phyloP scores from a whole-genome alignment of 495 filamentous ascomycete species.

The Trichocladium uniseriatum region DNA sequence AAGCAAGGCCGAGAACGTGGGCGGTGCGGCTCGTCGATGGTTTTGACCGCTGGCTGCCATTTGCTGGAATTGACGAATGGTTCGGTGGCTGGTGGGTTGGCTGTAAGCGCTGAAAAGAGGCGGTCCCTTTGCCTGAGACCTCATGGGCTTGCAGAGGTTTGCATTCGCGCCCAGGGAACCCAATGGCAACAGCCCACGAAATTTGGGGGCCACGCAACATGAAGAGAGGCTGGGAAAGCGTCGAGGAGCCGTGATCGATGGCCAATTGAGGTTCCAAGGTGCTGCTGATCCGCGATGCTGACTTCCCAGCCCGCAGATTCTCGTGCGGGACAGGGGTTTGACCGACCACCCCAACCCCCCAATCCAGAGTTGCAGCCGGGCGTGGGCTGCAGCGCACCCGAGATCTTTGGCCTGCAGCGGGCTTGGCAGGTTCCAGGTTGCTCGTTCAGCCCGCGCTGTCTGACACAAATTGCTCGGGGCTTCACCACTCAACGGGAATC shows the following conservation, averaged over 20 bases:
- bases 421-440: constrained; percentile 3
- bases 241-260: background rate
- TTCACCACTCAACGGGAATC: too few relatives aligned
- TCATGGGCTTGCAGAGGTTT: too few relatives aligned
- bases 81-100: too few relatives aligned
- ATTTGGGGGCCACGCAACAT: constrained; percentile 6
- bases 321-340: constrained; percentile 18
- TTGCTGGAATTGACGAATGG: too few relatives aligned
- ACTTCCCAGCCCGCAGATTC: constrained; percentile 21
- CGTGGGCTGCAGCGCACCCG: constrained; percentile 9
- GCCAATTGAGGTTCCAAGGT: constrained; percentile 17
- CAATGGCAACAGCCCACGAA: constrained; percentile 26
- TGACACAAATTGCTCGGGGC: constrained; percentile 6
- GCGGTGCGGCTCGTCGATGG: background rate
- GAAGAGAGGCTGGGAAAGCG: constrained; percentile 21
- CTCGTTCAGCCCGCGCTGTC: background rate
- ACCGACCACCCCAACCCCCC: constrained; percentile 15
- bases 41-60: too few relatives aligned
- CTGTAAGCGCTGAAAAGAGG: constrained; percentile 1
- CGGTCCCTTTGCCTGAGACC: too few relatives aligned
- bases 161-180: constrained; percentile 5
- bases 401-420: constrained; percentile 11
- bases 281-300: constrained; percentile 16
- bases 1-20: background rate
- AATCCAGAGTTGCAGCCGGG: background rate